Evolutionary conservation across 2,329 filamentous ascomycete genomes (phyloP).

Genomic region (Ilyonectria mors-panacis): DNA sequence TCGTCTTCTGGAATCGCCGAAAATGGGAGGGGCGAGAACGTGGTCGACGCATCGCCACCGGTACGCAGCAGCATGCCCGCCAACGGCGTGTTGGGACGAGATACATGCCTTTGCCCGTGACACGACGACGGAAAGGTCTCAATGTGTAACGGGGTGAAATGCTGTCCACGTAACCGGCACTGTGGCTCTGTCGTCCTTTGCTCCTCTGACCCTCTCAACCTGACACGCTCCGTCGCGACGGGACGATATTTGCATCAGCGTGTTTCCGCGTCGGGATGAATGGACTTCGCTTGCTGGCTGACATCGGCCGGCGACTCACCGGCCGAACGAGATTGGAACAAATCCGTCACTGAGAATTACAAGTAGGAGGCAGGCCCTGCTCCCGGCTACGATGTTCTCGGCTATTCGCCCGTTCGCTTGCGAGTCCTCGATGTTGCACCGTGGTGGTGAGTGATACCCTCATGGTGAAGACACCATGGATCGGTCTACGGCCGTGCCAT

Average conservation of each 20-base stretch:
- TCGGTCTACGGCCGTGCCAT: neutral
- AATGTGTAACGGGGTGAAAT: conserved; percentile 4
- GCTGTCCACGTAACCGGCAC: conserved; percentile 23
- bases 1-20: conserved; percentile 11
- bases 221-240: conserved; percentile 38
- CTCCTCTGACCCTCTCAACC: conserved; percentile 30
- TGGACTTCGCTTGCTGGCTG: conserved; percentile 9
- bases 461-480: conserved; percentile 30
- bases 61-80: conserved; percentile 15
- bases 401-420: conserved; percentile 21
- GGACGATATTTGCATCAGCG: conserved; percentile 26
- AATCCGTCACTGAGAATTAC: conserved; percentile 15
- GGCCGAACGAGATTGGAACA: conserved; percentile 33
- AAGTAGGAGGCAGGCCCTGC: conserved; percentile 21
- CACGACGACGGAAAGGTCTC: conserved; percentile 1
- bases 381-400: conserved; percentile 18
- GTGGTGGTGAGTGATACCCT: conserved; percentile 34
- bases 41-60: conserved; percentile 15
- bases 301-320: conserved; percentile 22
- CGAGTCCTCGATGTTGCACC: conserved; percentile 9
- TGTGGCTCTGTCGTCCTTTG: conserved; percentile 11
- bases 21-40: conserved; percentile 7
- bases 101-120: conserved; percentile 19
- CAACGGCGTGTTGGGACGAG: conserved; percentile 1
- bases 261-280: conserved; percentile 18